A percentile compares a stretch with the other conserved stretches of the same genome.
Conservation (phyloP, 371 early-diverging fungal species). For the Mucor sp. region DNA sequence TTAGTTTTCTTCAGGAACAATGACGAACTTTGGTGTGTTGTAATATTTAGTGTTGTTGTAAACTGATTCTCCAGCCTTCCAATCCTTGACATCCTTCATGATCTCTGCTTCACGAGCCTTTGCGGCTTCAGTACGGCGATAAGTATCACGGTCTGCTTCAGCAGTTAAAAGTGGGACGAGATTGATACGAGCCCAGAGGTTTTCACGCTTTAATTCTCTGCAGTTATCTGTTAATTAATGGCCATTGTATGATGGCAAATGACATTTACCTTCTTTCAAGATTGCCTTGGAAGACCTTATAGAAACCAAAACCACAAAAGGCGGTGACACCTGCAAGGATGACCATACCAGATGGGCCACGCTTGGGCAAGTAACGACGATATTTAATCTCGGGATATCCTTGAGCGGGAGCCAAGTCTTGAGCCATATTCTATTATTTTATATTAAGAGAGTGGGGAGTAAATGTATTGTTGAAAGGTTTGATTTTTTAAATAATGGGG, state of each 20-base stretch:
- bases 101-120: constrained; percentile 80
- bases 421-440: constrained; percentile 25
- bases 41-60: constrained; percentile 84
- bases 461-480: constrained; percentile 3
- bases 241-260: not conserved
- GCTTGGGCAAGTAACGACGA: constrained; percentile 86
- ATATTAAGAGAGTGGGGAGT: constrained; percentile 15
- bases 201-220: constrained; percentile 93
- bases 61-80: constrained; percentile 82
- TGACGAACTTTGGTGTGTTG: constrained; percentile 62
- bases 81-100: constrained; percentile 84
- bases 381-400: constrained; percentile 80
- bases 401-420: constrained; percentile 78
- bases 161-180: constrained; percentile 90
- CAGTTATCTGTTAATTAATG: not conserved
- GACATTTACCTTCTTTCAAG: constrained; percentile 70
- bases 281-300: constrained; percentile 68
- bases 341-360: constrained; percentile 81
- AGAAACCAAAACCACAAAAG: constrained; percentile 58
- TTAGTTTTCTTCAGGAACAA: constrained; percentile 51
- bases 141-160: constrained; percentile 91
- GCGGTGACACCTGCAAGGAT: constrained; percentile 58
- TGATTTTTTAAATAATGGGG: constrained; percentile 1
- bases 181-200: constrained; percentile 92
- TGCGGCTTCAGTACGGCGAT: constrained; percentile 80